A percentile compares a stretch with the other conserved stretches of the same genome.
Conservation (phyloP, 768 basidiomycete species). For the Dictyophora rubrovolvata region DNA sequence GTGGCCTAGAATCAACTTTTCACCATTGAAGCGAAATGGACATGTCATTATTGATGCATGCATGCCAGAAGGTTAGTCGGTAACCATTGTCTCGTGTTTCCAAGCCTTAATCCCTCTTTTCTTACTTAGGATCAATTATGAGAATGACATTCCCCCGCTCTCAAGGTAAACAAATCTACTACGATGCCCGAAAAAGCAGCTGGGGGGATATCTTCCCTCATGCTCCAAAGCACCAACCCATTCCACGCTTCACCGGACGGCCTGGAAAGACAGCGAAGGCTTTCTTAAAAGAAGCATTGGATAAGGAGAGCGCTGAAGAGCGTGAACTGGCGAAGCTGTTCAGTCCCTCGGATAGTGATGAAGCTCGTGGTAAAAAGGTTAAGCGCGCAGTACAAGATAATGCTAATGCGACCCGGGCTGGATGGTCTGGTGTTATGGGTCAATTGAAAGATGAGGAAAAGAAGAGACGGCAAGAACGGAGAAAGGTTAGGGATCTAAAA, state of each 20-base stretch:
- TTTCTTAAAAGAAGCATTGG: neutral
- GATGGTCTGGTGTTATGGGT: conserved; percentile 1
- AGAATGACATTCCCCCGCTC: conserved; percentile 86
- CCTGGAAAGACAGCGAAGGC: neutral
- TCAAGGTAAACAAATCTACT: conserved; percentile 90
- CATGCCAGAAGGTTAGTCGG: conserved; percentile 56
- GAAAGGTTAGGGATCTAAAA: neutral
- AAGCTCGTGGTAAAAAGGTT: neutral
- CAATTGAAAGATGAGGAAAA: neutral
- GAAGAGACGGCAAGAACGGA: conserved; percentile 1
- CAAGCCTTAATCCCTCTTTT: conserved; percentile 1
- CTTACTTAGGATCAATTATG: conserved; percentile 71
- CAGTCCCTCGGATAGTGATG: neutral
- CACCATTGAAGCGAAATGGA: conserved; percentile 86
- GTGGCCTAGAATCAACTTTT: conserved; percentile 88
- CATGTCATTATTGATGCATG: conserved; percentile 91
- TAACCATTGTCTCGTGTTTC: neutral
- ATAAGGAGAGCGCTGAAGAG: neutral
- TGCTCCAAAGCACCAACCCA: conserved; percentile 63
- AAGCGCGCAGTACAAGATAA: neutral
- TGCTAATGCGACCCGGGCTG: neutral
- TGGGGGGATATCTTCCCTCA: conserved; percentile 99
- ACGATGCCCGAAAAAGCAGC: conserved; percentile 84
- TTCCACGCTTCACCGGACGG: conserved; percentile 39
- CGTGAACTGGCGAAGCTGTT: neutral